Evolutionary conservation across 805 yeast species (phyloP).

Genomic region (Sugiyamaella lignohabitans): DNA sequence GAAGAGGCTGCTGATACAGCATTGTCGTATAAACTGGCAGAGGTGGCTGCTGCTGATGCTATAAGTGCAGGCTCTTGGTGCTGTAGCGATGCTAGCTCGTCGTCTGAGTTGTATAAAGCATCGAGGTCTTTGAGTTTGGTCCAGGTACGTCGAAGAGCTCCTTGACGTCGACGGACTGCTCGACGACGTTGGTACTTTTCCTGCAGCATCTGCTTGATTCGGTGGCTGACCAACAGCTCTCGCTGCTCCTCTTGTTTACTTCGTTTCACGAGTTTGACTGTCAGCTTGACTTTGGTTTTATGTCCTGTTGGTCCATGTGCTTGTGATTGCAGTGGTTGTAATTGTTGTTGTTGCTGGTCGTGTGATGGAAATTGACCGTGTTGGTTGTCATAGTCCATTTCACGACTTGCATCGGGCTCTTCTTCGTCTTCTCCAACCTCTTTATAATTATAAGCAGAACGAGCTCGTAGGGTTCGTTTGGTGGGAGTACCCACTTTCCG

Average conservation of each 20-base stretch:
- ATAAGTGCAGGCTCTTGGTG: not conserved
- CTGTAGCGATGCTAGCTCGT: conserved; percentile 18
- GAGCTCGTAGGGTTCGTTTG: conserved; percentile 1
- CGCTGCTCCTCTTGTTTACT: conserved; percentile 7
- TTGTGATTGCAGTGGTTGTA: no score
- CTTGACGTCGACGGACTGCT: conserved; percentile 19
- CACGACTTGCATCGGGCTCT: conserved; percentile 1
- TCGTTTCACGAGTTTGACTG: conserved; percentile 1
- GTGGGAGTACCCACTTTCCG: not conserved
- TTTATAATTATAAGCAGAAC: not conserved
- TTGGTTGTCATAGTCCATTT: no score
- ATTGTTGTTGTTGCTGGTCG: no score
- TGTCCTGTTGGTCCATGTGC: no score
- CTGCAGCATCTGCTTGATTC: conserved; percentile 21
- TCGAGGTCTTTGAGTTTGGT: conserved; percentile 26
- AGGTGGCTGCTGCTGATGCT: not conserved
- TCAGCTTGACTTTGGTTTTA: conserved; percentile 12
- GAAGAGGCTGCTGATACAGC: not conserved
- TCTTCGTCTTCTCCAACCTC: conserved; percentile 9
- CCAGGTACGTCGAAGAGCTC: conserved; percentile 29
- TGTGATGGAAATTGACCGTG: not conserved
- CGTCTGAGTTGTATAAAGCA: conserved; percentile 32
- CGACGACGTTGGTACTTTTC: conserved; percentile 21
- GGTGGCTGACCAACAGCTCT: conserved; percentile 14
- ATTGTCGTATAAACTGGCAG: not conserved